These are phyloP conservation scores for Macrolepiota fuliginosa DNA, from an alignment of 768 basidiomycete species.

Conservation along the genomic window DNA sequence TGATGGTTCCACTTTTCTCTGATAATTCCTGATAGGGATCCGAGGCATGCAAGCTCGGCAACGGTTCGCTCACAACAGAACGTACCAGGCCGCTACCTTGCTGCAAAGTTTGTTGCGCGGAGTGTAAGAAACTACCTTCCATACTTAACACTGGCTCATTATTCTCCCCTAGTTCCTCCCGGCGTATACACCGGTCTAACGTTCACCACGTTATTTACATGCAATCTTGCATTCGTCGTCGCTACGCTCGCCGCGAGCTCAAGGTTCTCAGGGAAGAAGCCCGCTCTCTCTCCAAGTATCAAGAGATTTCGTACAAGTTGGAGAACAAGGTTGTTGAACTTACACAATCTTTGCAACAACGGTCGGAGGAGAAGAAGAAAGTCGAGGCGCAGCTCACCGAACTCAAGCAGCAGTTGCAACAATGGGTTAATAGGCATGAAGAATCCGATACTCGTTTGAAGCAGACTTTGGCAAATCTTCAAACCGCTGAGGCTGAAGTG, in stretches of 20 bases:
- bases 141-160: conserved; percentile 13
- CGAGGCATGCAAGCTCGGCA: conserved; percentile 74
- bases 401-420: conserved; percentile 82
- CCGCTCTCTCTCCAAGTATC: conserved; percentile 96
- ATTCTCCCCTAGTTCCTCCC: conserved; percentile 44
- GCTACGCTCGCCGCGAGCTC: conserved; percentile 83
- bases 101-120: conserved; percentile 88
- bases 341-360: conserved; percentile 88
- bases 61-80: conserved; percentile 54
- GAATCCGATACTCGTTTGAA: conserved; percentile 77
- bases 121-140: conserved; percentile 52
- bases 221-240: conserved; percentile 90
- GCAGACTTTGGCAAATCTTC: conserved; percentile 67
- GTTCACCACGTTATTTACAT: conserved; percentile 76
- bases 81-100: conserved; percentile 57
- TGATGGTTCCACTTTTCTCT: not conserved
- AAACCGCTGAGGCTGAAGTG: conserved; percentile 68
- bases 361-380: conserved; percentile 89
- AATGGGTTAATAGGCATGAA: conserved; percentile 85
- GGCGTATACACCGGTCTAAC: conserved; percentile 54
- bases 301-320: conserved; percentile 94
- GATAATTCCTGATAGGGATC: conserved; percentile 42
- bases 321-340: conserved; percentile 99
- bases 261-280: conserved; percentile 85
- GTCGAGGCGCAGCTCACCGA: conserved; percentile 72